Evolutionary conservation across 2,329 filamentous ascomycete genomes (phyloP).

Genomic region (Fragosphaeria purpurea): DNA sequence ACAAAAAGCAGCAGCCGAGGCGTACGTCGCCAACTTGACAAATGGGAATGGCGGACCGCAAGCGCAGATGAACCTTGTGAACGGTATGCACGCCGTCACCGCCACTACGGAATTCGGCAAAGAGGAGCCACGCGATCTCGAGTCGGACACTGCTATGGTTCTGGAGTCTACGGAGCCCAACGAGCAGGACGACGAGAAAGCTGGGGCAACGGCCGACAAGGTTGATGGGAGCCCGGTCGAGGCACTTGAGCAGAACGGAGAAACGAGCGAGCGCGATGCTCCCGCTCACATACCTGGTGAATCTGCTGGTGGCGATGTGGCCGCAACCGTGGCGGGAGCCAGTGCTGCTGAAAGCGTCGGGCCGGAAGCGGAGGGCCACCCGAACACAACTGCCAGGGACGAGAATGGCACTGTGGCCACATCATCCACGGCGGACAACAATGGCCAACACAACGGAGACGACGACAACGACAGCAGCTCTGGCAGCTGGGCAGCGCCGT

Average conservation of each 20-base stretch:
- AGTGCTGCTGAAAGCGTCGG: neutral
- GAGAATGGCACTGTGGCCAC: too few relatives aligned
- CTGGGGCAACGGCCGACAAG: too few relatives aligned
- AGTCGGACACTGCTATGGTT: constrained; percentile 6
- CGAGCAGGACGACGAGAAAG: constrained; percentile 9
- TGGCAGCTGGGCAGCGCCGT: constrained; percentile 35
- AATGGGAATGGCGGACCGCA: constrained; percentile 19
- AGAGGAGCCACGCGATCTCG: constrained; percentile 9
- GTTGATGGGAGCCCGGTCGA: too few relatives aligned
- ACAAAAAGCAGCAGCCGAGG: constrained; percentile 23
- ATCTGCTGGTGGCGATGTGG: too few relatives aligned
- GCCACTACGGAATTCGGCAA: neutral
- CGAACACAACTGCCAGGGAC: too few relatives aligned
- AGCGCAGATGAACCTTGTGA: neutral
- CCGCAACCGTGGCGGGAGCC: neutral
- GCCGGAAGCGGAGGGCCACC: too few relatives aligned
- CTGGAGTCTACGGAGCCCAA: constrained; percentile 14
- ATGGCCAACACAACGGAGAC: constrained; percentile 11
- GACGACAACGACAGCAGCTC: constrained; percentile 17
- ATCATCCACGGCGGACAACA: too few relatives aligned
- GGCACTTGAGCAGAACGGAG: too few relatives aligned
- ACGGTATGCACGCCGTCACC: neutral
- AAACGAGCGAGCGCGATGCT: neutral
- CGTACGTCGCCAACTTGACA: constrained; percentile 20
- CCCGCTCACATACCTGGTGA: neutral